Evolutionary conservation across 306 rosid species (phyloP), one percentile per base, ranked within the genome.

Genomic region (Crotalaria pallida): DNA sequence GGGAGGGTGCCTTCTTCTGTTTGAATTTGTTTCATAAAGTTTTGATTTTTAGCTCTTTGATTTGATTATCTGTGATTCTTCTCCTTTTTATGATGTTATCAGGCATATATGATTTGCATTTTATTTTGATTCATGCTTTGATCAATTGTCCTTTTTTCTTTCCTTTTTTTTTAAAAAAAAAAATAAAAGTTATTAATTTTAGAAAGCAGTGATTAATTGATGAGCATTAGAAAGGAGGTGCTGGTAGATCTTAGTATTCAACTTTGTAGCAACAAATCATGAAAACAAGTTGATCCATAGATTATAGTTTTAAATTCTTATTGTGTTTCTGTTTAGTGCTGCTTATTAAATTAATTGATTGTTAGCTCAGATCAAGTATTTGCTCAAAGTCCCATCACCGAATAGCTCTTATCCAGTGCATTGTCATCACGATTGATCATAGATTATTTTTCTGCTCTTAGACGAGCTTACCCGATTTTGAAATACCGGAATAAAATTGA

Each of bases 171-270:
- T n/a, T n/a, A n/a, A n/a, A n/a, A n/a, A n/a, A n/a, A n/a, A n/a
- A n/a, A n/a, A n/a, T n/a, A n/a, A n/a, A n/a, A 43, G 71, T 68
- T 80, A 58, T 62, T 72, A 44, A 41, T 73, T 13, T 66, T 23
- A 48, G 55, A 45, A 61, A 55, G 43, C 50, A 45, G 16, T 73
- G 63, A 59, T 18, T 78, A 15, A 60, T n/a, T n/a, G n/a, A 63
- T 51, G 21, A 26, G 58, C 22, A 77, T 58, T 56, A 16, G 36
- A 36, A 24, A 21, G 31, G 45, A 55, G 27, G 31, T 31, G 26
- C 29, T 24, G 27, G 71, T 73, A 65, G 88, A 84, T 86, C 88
- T 79, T 64, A 61, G 49, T 38, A 47, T 60, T 52, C 67, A 72
- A 51, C 81, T 57, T 16, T 45, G 62, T 71, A 10, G 36, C 73